Conservation (phyloP, 805 yeast species). For the Kuraishia molischiana region DNA sequence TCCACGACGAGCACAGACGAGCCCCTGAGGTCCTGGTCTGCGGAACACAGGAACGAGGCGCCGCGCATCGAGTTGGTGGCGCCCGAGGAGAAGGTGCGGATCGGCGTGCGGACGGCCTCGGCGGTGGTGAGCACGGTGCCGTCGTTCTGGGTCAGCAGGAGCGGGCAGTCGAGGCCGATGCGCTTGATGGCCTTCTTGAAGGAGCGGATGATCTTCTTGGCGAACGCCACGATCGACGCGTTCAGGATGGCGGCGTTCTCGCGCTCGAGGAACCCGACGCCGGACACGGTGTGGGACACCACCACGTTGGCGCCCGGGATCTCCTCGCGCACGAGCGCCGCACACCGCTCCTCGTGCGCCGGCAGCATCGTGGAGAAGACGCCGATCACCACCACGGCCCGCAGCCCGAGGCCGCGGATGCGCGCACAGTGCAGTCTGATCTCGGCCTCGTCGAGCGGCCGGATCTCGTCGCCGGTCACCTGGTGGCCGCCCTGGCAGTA, state of each 20-base stretch:
- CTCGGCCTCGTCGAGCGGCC: conserved; percentile 17
- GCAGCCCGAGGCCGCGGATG: conserved; percentile 23
- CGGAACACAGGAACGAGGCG: conserved; percentile 29
- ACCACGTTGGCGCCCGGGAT: conserved; percentile 26
- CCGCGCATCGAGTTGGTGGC: conserved; percentile 40
- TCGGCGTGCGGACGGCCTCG: conserved; percentile 31
- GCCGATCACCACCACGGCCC: conserved; percentile 29
- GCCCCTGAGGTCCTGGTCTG: conserved; percentile 9
- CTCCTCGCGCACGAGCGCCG: conserved; percentile 20
- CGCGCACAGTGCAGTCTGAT: conserved; percentile 17
- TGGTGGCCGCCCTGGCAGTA: conserved; percentile 30
- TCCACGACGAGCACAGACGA: conserved; percentile 28
- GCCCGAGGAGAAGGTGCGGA: conserved; percentile 37
- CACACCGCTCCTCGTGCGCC: conserved; percentile 26
- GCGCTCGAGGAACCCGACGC: conserved; percentile 34
- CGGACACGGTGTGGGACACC: conserved; percentile 29
- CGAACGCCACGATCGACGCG: conserved; percentile 33
- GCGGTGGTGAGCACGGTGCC: conserved; percentile 32
- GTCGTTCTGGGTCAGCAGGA: conserved; percentile 33
- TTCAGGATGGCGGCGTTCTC: conserved; percentile 38
- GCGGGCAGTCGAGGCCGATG: conserved; percentile 28
- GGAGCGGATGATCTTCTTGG: conserved; percentile 27
- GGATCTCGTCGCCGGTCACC: conserved; percentile 29
- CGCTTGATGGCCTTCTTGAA: conserved; percentile 26
- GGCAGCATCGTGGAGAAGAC: conserved; percentile 28